phyloP scores from a whole-genome alignment of 108 stramenopile species.

The Chaetoceros tenuissimus region DNA sequence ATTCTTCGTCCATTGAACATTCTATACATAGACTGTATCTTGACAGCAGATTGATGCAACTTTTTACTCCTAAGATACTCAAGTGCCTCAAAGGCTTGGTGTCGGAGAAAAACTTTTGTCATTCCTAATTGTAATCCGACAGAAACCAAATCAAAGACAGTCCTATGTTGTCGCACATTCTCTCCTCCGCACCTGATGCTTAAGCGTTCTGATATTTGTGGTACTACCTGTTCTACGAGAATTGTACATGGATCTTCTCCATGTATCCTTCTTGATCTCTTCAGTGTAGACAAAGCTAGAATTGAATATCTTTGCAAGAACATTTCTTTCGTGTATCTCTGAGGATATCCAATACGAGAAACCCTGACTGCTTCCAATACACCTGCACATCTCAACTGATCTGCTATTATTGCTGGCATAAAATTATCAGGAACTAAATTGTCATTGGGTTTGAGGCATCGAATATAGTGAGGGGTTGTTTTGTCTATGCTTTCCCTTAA shows the following conservation, averaged over 20 bases:
- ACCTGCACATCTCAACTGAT: constrained; percentile 84
- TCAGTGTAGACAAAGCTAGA: constrained; percentile 16
- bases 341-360: constrained; percentile 82
- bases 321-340: constrained; percentile 70
- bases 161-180: constrained; percentile 5
- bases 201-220: background rate
- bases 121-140: constrained; percentile 81
- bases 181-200: background rate
- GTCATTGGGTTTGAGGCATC: constrained; percentile 92
- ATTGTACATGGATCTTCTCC: constrained; percentile 8
- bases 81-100: constrained; percentile 63
- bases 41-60: constrained; percentile 17
- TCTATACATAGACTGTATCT: constrained; percentile 8
- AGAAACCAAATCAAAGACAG: constrained; percentile 32
- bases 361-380: constrained; percentile 90
- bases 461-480: constrained; percentile 80
- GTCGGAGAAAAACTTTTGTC: constrained; percentile 82
- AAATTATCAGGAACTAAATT: constrained; percentile 66
- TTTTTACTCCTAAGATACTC: constrained; percentile 56
- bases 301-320: constrained; percentile 54
- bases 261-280: constrained; percentile 4
- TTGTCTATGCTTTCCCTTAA: constrained; percentile 64
- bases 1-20: background rate
- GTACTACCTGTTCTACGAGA: constrained; percentile 2
- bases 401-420: constrained; percentile 72